Evolutionary conservation across 192 early-diverging fungal genomes (phyloP).

Genomic region (Bifiguratus adelaidae): DNA sequence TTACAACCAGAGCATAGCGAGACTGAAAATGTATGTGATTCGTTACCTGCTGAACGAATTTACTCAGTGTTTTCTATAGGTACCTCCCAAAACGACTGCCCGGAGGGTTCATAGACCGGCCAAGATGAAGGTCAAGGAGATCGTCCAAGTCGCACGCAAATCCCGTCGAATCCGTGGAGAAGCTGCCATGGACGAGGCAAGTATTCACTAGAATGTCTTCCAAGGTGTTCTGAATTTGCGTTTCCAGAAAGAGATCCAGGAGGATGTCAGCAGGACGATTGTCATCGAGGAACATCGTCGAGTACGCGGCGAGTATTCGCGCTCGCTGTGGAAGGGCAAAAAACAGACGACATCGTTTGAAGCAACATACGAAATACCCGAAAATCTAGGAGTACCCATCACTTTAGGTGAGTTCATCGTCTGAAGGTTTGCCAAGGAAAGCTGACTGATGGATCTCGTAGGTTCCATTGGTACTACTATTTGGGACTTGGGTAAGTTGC

Average conservation of each 20-base stretch:
- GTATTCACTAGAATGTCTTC: neutral
- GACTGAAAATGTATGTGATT: no score
- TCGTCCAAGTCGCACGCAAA: no score
- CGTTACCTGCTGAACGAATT: no score
- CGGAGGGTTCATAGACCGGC: no score
- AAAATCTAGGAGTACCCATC: slow-evolving; percentile 13
- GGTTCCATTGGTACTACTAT: slow-evolving; percentile 40
- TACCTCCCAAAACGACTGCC: no score
- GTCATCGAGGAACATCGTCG: no score
- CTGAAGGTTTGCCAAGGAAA: neutral
- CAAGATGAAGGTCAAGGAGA: no score
- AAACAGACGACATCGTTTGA: slow-evolving; percentile 15
- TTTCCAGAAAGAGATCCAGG: neutral
- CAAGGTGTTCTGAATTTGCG: neutral
- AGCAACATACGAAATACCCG: slow-evolving; percentile 8
- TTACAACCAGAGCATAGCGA: no score
- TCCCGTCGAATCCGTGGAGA: slow-evolving; percentile 21
- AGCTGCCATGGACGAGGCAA: neutral
- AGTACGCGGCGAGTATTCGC: no score
- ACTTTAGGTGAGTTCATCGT: slow-evolving; percentile 21
- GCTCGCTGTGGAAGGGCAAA: slow-evolving; percentile 8
- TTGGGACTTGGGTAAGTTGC: slow-evolving; percentile 30
- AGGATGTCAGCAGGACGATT: no score
- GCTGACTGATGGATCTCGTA: no score
- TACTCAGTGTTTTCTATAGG: no score